These are phyloP conservation scores for Phialophora verrucosa DNA, from an alignment of 2,329 filamentous ascomycete species.

Conservation along the genomic window DNA sequence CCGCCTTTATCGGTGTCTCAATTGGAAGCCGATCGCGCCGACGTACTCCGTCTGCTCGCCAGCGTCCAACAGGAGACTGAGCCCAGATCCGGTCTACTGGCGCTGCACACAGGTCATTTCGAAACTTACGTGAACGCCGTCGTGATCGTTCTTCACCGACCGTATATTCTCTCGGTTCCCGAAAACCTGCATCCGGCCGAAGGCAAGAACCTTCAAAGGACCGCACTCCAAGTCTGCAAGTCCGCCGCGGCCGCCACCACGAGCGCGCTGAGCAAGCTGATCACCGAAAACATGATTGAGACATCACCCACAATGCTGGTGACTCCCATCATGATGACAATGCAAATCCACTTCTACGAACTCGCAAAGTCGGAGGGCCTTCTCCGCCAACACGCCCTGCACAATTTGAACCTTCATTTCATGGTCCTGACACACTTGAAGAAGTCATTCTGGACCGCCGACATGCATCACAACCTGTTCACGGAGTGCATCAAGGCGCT, in stretches of 20 bases:
- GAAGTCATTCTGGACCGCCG: slow-evolving; percentile 34
- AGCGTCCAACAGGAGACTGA: slow-evolving; percentile 36
- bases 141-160: slow-evolving; percentile 43
- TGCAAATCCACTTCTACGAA: slow-evolving; percentile 33
- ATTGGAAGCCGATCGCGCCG: slow-evolving; percentile 39
- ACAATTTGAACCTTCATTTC: slow-evolving; percentile 32
- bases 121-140: slow-evolving; percentile 35
- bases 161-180: slow-evolving; percentile 38
- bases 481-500: slow-evolving; percentile 28
- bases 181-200: slow-evolving; percentile 31
- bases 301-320: slow-evolving; percentile 23
- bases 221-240: slow-evolving; percentile 39
- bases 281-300: slow-evolving; percentile 26
- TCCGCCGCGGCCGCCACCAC: slow-evolving; percentile 42
- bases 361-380: slow-evolving; percentile 21
- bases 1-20: slow-evolving; percentile 34
- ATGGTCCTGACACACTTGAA: slow-evolving; percentile 29
- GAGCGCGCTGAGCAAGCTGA: slow-evolving; percentile 40
- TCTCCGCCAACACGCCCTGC: slow-evolving; percentile 27
- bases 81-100: neutral
- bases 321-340: slow-evolving; percentile 24
- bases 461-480: slow-evolving; percentile 33
- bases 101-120: slow-evolving; percentile 18
- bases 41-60: slow-evolving; percentile 30
- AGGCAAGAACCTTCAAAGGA: slow-evolving; percentile 37